Evolutionary conservation across 1,139 yeast species (phyloP), one percentile per base, ranked within the genome.

Genomic region (Meyerozyma elateridarum): DNA sequence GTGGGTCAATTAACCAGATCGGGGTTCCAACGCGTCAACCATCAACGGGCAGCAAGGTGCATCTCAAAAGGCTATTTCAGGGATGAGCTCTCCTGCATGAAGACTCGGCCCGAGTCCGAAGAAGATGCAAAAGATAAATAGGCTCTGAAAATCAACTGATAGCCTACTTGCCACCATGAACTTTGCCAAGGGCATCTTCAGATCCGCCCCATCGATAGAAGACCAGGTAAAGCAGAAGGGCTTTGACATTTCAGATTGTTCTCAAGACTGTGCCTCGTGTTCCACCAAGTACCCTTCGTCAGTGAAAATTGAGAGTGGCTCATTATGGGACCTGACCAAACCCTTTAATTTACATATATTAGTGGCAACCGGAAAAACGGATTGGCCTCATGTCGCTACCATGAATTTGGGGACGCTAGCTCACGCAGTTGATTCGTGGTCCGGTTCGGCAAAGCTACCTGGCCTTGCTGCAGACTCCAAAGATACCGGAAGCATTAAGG

Each of bases 341-440:
- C 78, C 83, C 2, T 78, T 76, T 36, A 81, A 78, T 5, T 50
- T 82, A 15, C 96, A 89, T 45, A 61, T 87, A 20, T 57, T 88
- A 13, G 79, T 89, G 0, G 80, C 95, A 2, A 87, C 96, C 0
- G 94, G 93, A 9, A 78, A 79, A 45, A 54, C 74, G 1, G 95
- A 91, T 56, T 91, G 98, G 97, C 63, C 59, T 5, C 93, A 77
- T 40, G 83, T 83, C 49, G 87, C 95, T 8, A 59, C 72, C 7
- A 81, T 74, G 29, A 72, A 61, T 3, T 38, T 56, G 16, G 68
- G 71, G 2, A 66, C 80, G 0, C 65, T 87, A 21, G 73, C 82
- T 30, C 46, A 69, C 28, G 61, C 59, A 7, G 65, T 83, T 7
- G 53, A 59, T 7, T 31, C 49, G 6, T 80, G 85, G 85, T 65